phyloP scores from a whole-genome alignment of 1,139 yeast species.

The Waltiozyma sp. region DNA sequence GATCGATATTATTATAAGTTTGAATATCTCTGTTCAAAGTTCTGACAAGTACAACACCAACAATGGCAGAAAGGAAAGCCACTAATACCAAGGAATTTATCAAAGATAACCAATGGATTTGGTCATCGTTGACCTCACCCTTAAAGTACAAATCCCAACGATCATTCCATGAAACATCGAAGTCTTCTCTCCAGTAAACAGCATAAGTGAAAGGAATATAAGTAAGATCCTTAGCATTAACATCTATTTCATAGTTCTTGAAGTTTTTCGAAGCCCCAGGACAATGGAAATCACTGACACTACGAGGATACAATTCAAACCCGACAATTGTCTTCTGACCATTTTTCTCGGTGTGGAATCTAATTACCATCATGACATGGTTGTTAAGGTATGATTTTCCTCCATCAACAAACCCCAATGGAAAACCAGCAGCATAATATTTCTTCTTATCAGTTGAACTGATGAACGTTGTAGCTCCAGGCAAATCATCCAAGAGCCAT shows the following conservation, averaged over 20 bases:
- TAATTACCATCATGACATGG: constrained; percentile 70
- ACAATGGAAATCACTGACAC: constrained; percentile 56
- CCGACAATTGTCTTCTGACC: constrained; percentile 65
- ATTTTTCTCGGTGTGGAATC: constrained; percentile 68
- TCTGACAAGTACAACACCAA: constrained; percentile 49
- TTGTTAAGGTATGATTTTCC: constrained; percentile 57
- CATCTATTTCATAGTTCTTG: constrained; percentile 38
- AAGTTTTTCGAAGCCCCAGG: constrained; percentile 58
- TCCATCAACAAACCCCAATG: constrained; percentile 58
- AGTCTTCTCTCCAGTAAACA: constrained; percentile 83
- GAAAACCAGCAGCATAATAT: constrained; percentile 82
- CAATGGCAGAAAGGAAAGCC: constrained; percentile 45
- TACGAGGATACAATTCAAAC: constrained; percentile 79
- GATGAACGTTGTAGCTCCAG: constrained; percentile 81
- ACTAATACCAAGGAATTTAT: constrained; percentile 56
- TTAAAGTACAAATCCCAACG: constrained; percentile 71
- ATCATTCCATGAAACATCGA: constrained; percentile 49
- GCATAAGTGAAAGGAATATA: constrained; percentile 73
- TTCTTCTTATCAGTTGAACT: constrained; percentile 48
- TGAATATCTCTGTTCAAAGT: constrained; percentile 36
- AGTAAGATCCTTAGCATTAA: constrained; percentile 24
- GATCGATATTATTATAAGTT: constrained; percentile 23
- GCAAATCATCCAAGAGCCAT: constrained; percentile 78
- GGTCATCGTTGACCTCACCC: constrained; percentile 36
- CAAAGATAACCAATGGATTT: constrained; percentile 64